Percentiles rank a stretch among this genome's conserved stretches.
phyloP scores from a whole-genome alignment of 768 basidiomycete genomes.

The Trametes gibbosa region DNA sequence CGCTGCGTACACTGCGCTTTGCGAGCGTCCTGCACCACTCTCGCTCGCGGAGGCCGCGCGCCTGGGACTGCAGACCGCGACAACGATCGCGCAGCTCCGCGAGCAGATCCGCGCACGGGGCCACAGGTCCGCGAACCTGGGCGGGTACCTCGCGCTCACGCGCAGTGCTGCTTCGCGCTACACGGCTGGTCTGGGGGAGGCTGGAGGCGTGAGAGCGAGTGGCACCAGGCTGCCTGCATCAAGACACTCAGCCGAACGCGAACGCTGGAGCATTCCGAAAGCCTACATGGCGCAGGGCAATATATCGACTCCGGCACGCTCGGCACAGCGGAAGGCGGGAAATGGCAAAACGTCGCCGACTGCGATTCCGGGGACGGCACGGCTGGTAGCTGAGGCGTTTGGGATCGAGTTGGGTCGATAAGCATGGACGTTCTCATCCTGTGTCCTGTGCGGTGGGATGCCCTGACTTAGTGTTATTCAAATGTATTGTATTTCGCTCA shows the following conservation, averaged over 20 bases:
- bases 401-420: constrained; percentile 9
- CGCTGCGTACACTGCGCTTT: constrained; percentile 35
- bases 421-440: background rate
- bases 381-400: constrained; percentile 16
- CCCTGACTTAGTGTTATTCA: too few species aligned
- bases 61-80: constrained; percentile 39
- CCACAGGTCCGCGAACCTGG: constrained; percentile 1
- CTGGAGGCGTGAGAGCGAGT: background rate
- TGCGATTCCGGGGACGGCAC: constrained; percentile 9
- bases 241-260: background rate
- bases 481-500: too few species aligned
- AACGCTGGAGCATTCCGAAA: constrained; percentile 8
- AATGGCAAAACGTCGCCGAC: background rate
- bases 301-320: constrained; percentile 4
- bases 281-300: constrained; percentile 7
- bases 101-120: constrained; percentile 27
- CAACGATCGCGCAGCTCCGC: constrained; percentile 38
- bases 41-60: constrained; percentile 39
- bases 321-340: background rate
- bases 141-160: constrained; percentile 14
- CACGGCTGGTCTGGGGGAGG: background rate
- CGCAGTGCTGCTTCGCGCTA: constrained; percentile 5
- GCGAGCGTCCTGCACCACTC: constrained; percentile 36
- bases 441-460: too few species aligned
- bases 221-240: background rate